phyloP scores from a whole-genome alignment of 306 rosid genomes.

The Rosa lucieae region DNA sequence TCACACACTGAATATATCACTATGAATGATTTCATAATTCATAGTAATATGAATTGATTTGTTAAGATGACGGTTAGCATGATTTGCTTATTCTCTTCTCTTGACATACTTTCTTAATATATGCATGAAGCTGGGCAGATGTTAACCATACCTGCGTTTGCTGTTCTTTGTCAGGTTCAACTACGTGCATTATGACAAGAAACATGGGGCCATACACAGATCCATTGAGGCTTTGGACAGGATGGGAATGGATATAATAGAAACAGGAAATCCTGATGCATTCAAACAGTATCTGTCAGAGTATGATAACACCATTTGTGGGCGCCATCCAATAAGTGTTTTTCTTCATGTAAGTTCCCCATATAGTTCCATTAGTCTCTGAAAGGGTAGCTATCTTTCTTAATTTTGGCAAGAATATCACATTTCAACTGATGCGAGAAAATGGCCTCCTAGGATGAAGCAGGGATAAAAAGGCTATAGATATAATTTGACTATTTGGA shows the following conservation, averaged over 20 bases:
- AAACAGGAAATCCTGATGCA: conserved; percentile 88
- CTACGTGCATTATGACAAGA: conserved; percentile 75
- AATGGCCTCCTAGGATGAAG: neutral
- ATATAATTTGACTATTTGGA: neutral
- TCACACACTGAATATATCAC: neutral
- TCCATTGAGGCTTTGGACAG: conserved; percentile 91
- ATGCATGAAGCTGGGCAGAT: conserved; percentile 17
- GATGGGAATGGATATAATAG: conserved; percentile 98
- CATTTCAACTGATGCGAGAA: neutral
- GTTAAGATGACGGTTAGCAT: conserved; percentile 5
- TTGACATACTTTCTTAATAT: conserved; percentile 6
- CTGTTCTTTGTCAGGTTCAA: conserved; percentile 58
- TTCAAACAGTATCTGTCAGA: conserved; percentile 74
- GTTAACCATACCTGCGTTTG: conserved; percentile 9
- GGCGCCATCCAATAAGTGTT: conserved; percentile 95
- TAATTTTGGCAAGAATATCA: neutral
- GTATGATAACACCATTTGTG: conserved; percentile 92
- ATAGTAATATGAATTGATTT: neutral
- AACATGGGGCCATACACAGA: conserved; percentile 84
- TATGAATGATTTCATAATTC: conserved; percentile 8
- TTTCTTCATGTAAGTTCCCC: conserved; percentile 86
- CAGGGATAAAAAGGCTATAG: neutral
- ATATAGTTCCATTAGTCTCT: neutral
- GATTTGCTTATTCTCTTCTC: neutral
- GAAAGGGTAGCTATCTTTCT: neutral